Base-by-base conservation (phyloP, 176 grass and related monocot genomes). In the Aechmea fasciata region DNA sequence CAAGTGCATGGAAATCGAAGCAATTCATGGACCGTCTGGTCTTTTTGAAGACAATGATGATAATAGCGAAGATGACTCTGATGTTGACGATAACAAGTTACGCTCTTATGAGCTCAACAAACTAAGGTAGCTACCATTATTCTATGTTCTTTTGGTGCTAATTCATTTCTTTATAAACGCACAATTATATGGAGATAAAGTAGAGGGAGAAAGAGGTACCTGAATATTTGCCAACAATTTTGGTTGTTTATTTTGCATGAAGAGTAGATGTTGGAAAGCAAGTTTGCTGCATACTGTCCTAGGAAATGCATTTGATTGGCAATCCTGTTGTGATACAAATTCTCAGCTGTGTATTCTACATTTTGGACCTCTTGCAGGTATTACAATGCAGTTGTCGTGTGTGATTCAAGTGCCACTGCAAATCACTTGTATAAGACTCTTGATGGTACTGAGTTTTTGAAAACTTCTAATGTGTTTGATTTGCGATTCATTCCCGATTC, bases 91-190 rank as follows among this genome's bases (percentile, higher is more conserved):
- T 72, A 81, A 83, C 67, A 96, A 96, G 68, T 55, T 91, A 33
- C 85, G 85, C 26, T 71, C 49, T 65, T 96, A 96, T 81, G 92
- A 96, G 81, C 76, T 96, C 47, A 96, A 89, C 69, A 91, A 87
- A 77, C 76, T 96, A 15, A 87, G 86, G 92, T 96, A 71, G 84
- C 59, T 48, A 25, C 71, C 15, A 13, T 49, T 47, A 54, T 19
- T 13, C 75, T 72, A 2, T 71, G 68, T 80, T 73, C 10, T 23
- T 67, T 52, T 71, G 63, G 0, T 78, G 12, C 51, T 57, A 63
- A 1, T 25, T 48, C 50, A 29, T 15, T 25, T 77, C 6, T 41
- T 26, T 2, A 26, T 26, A 26, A 2, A 26, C 2, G 25, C 2
- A 26, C 25, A 26, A 26, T 26, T 26, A 26, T 26, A 26, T 26